A percentile compares a stretch with the other conserved stretches of the same genome.
Evolutionary conservation across 1,284 basidiomycete genomes (phyloP).

Genomic region (Mycena sp.): DNA sequence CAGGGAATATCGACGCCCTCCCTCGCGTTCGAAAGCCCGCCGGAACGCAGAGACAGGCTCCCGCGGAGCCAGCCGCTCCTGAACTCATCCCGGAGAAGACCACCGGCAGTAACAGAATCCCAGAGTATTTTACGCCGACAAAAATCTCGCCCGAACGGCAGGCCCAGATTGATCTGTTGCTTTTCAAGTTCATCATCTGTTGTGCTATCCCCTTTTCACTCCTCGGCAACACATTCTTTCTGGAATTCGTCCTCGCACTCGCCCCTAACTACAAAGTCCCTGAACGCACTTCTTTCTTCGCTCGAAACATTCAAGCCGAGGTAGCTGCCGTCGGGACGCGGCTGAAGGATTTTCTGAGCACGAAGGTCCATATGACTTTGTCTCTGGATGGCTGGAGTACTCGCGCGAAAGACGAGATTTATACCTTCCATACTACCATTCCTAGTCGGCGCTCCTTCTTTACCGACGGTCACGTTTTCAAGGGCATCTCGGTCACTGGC

Average conservation of each 20-base stretch:
- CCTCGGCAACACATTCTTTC: conserved; percentile 17
- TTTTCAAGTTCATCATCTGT: conserved; percentile 28
- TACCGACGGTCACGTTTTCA: conserved; percentile 32
- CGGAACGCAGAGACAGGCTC: background rate
- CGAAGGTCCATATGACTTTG: conserved; percentile 16
- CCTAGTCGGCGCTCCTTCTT: conserved; percentile 28
- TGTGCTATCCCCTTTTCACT: conserved; percentile 23
- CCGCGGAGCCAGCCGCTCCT: background rate
- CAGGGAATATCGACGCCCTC: background rate
- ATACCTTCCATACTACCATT: conserved; percentile 17
- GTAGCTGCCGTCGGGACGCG: conserved; percentile 1
- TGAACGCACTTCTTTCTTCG: conserved; percentile 24
- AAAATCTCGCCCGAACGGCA: conserved; percentile 12
- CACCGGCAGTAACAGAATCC: no score
- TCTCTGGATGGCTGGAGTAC: conserved; percentile 23
- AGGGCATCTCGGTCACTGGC: conserved; percentile 32
- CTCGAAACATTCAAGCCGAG: conserved; percentile 17
- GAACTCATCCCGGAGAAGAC: background rate
- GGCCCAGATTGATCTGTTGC: conserved; percentile 13
- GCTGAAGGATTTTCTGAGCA: conserved; percentile 10
- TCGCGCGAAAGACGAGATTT: conserved; percentile 20
- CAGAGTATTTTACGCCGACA: background rate
- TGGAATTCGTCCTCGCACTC: conserved; percentile 7
- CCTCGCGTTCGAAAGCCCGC: background rate
- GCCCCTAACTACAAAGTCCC: conserved; percentile 7